phyloP scores from a whole-genome alignment of 2,329 filamentous ascomycete genomes.

The Penicillium digitatum region DNA sequence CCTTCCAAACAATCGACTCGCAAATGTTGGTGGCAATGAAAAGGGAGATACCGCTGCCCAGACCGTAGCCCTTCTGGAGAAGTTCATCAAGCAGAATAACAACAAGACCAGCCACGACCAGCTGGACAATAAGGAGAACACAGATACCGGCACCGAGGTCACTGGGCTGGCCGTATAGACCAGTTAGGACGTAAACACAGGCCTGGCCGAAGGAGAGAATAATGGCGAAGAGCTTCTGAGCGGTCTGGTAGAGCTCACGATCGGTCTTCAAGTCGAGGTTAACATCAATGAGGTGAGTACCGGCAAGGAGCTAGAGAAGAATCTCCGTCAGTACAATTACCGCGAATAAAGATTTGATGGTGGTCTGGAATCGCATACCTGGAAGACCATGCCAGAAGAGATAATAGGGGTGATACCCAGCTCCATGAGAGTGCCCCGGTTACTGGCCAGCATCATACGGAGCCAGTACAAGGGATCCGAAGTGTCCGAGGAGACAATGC shows the following conservation, averaged over 20 bases:
- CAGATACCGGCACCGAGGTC: constrained; percentile 97
- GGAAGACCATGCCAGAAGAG: constrained; percentile 99
- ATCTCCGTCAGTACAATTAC: constrained; percentile 14
- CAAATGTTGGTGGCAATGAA: constrained; percentile 99
- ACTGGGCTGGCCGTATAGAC: constrained; percentile 93
- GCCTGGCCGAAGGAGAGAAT: constrained; percentile 96
- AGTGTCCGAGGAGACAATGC: constrained; percentile 97
- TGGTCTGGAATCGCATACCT: constrained; percentile 48
- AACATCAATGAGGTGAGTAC: constrained; percentile 99
- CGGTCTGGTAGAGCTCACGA: constrained; percentile 98
- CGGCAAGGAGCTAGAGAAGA: constrained; percentile 70
- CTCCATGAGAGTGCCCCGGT: constrained; percentile 93
- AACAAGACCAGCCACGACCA: constrained; percentile 94
- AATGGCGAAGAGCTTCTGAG: constrained; percentile 97
- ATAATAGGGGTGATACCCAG: constrained; percentile 98
- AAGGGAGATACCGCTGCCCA: constrained; percentile 96
- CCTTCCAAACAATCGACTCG: constrained; percentile 99
- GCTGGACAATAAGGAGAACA: constrained; percentile 95
- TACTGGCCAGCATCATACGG: constrained; percentile 99
- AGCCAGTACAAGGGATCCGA: constrained; percentile 99
- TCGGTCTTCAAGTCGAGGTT: constrained; percentile 99
- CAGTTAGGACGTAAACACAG: constrained; percentile 96
- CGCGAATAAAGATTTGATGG: not conserved
- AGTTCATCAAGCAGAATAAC: constrained; percentile 99
- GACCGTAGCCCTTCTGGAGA: constrained; percentile 97